Conservation (phyloP, 768 basidiomycete species). For the Leccinum obscurum region DNA sequence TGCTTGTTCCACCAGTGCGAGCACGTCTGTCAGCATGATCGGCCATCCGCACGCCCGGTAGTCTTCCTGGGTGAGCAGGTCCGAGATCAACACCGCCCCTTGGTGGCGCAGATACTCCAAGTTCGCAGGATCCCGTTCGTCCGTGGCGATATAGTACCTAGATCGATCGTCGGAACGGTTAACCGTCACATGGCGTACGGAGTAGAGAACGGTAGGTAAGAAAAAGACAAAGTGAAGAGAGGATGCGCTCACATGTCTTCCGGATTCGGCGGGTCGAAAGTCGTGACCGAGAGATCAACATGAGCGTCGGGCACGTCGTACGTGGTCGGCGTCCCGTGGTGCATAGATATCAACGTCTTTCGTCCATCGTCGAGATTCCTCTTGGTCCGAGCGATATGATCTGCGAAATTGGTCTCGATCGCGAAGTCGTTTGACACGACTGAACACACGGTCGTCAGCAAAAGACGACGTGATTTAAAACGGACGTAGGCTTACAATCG, state of each 20-base stretch:
- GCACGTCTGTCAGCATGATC: conserved; percentile 44
- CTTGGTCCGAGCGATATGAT: background rate
- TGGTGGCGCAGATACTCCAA: conserved; percentile 34
- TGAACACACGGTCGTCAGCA: background rate
- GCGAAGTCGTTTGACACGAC: background rate
- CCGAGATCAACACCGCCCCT: conserved; percentile 41
- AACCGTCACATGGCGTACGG: background rate
- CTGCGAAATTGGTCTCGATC: background rate
- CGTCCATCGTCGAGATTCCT: background rate
- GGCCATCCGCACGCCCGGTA: conserved; percentile 41
- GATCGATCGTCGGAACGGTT: background rate
- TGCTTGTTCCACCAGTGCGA: conserved; percentile 44
- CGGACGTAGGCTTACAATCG: background rate
- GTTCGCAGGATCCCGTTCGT: conserved; percentile 39
- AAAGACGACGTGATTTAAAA: background rate
- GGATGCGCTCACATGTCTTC: background rate
- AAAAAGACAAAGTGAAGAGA: background rate
- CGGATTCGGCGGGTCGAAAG: background rate
- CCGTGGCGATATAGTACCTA: conserved; percentile 40
- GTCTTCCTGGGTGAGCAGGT: conserved; percentile 45
- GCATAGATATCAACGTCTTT: background rate
- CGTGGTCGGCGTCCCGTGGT: background rate
- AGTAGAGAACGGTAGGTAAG: background rate
- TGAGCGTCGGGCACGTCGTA: background rate
- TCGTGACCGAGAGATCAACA: background rate